phyloP scores from a whole-genome alignment of 495 filamentous ascomycete genomes.

The Friedmanniomyces endolithicus region DNA sequence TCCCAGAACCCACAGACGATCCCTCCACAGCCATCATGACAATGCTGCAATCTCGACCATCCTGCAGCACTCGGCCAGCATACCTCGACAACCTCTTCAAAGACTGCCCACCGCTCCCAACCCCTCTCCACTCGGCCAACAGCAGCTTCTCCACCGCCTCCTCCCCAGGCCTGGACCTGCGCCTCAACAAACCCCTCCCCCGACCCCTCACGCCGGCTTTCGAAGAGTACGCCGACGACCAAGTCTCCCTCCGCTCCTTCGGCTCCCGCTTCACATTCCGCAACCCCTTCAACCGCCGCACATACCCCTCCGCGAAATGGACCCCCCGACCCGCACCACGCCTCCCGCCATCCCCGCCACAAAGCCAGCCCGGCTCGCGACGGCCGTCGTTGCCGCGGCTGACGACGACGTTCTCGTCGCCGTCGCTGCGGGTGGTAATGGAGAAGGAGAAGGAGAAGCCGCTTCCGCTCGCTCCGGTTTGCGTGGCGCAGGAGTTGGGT shows the following conservation, averaged over 20 bases:
- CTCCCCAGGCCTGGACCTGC: neutral
- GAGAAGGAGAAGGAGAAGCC: conserved; percentile 10
- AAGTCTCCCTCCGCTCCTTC: conserved; percentile 7
- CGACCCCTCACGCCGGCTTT: conserved; percentile 9
- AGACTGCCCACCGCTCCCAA: neutral
- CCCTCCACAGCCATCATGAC: neutral
- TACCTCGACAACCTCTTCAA: conserved; percentile 16
- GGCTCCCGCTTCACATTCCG: conserved; percentile 3
- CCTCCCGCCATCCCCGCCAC: neutral
- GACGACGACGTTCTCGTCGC: conserved; percentile 4
- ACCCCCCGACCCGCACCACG: neutral
- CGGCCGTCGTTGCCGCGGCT: conserved; percentile 12
- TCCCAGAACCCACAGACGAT: no score
- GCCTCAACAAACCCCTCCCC: neutral
- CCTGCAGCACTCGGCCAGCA: conserved; percentile 4
- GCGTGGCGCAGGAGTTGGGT: neutral
- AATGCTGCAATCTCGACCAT: conserved; percentile 8
- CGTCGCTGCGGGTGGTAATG: neutral
- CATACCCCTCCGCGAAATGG: conserved; percentile 10
- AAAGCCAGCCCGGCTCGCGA: neutral
- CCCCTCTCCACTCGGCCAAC: conserved; percentile 4
- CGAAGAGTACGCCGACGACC: conserved; percentile 6
- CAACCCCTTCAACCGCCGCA: conserved; percentile 12
- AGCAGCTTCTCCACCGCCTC: conserved; percentile 9
- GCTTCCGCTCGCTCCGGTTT: conserved; percentile 1